phyloP scores from a whole-genome alignment of 2,329 filamentous ascomycete genomes.

The Aureobasidium namibiae region DNA sequence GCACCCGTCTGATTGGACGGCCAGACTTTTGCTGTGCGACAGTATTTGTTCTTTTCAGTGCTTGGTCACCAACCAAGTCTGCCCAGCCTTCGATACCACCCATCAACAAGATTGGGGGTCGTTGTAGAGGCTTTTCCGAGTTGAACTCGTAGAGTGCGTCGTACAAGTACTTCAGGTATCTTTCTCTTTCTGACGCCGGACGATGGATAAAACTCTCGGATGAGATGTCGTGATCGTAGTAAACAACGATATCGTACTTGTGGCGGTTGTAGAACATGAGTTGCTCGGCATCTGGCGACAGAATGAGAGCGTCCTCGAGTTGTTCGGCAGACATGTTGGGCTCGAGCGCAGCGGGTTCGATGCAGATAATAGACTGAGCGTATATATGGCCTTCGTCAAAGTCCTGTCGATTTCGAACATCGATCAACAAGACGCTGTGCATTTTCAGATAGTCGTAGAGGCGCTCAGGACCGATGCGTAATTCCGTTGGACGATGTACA shows the following conservation, averaged over 20 bases:
- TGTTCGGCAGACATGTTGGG: slow-evolving; percentile 58
- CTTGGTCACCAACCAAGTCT: slow-evolving; percentile 66
- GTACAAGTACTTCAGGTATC: slow-evolving; percentile 61
- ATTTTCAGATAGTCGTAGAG: slow-evolving; percentile 62
- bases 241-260: slow-evolving; percentile 78
- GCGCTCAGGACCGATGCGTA: slow-evolving; percentile 59
- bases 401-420: slow-evolving; percentile 69
- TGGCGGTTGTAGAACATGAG: slow-evolving; percentile 63
- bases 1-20: slow-evolving; percentile 45
- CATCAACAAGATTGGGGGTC: slow-evolving; percentile 65
- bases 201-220: slow-evolving; percentile 49
- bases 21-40: slow-evolving; percentile 40
- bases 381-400: slow-evolving; percentile 88
- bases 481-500: slow-evolving; percentile 46
- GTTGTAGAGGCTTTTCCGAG: slow-evolving; percentile 63
- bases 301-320: slow-evolving; percentile 58
- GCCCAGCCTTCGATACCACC: slow-evolving; percentile 85
- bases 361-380: slow-evolving; percentile 74
- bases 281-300: slow-evolving; percentile 68
- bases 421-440: slow-evolving; percentile 70
- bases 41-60: slow-evolving; percentile 51
- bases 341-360: slow-evolving; percentile 73
- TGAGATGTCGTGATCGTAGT: slow-evolving; percentile 68
- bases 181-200: slow-evolving; percentile 32
- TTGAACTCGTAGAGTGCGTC: slow-evolving; percentile 80